A percentile compares a stretch with the other conserved stretches of the same genome.
These are phyloP conservation scores for Pichia gijzeniarum DNA, from an alignment of 805 yeast species.

Conservation along the genomic window DNA sequence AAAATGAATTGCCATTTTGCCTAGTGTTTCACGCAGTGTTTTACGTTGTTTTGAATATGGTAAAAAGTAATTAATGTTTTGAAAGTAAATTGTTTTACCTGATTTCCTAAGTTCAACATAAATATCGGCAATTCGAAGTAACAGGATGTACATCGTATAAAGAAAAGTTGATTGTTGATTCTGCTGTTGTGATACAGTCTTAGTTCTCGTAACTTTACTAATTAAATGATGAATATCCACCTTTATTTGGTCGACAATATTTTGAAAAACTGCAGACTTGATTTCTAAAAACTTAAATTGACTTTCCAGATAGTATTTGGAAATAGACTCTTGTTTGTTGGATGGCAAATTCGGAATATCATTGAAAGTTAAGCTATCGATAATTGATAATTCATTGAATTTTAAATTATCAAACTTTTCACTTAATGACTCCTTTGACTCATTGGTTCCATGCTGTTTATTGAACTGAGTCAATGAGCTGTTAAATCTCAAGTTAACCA, in stretches of 20 bases:
- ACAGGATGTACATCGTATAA: constrained; percentile 36
- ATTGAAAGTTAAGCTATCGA: constrained; percentile 7
- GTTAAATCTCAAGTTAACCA: constrained; percentile 23
- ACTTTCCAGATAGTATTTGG: constrained; percentile 15
- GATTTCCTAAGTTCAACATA: constrained; percentile 40
- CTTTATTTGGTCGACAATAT: constrained; percentile 26
- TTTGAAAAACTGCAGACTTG: constrained; percentile 26
- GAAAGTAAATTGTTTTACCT: constrained; percentile 41
- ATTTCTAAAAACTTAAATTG: constrained; percentile 22
- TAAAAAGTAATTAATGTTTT: constrained; percentile 40
- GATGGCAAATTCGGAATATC: constrained; percentile 8
- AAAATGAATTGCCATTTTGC: constrained; percentile 21
- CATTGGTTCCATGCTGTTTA: constrained; percentile 18
- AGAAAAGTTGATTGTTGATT: constrained; percentile 23
- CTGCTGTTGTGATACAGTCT: neutral
- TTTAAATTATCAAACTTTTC: neutral
- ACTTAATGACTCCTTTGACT: constrained; percentile 14
- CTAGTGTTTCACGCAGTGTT: constrained; percentile 21
- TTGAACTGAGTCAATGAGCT: constrained; percentile 7
- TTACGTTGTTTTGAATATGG: constrained; percentile 29
- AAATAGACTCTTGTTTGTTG: constrained; percentile 20
- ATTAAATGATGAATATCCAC: constrained; percentile 11
- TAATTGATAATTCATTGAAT: constrained; percentile 13
- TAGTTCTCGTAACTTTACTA: neutral
- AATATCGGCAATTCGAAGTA: constrained; percentile 44